phyloP scores from a whole-genome alignment of 306 rosid species.

The Acacia melanoxylon region DNA sequence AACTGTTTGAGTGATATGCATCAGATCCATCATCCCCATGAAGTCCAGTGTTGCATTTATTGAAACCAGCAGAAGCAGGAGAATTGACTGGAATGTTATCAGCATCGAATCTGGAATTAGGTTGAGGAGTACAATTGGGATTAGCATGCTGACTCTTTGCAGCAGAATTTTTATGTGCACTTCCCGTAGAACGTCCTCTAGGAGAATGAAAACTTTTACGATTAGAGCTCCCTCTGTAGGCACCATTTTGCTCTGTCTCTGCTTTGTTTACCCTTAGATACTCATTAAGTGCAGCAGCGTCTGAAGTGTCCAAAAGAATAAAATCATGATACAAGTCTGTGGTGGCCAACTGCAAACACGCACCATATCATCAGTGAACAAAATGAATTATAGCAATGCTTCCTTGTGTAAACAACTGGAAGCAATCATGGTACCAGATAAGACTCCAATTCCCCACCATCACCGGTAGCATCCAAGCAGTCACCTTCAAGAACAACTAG shows the following conservation, averaged over 20 bases:
- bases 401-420: conserved; percentile 29
- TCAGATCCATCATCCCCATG: conserved; percentile 60
- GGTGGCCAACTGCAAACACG: conserved; percentile 78
- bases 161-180: conserved; percentile 47
- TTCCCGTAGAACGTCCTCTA: conserved; percentile 60
- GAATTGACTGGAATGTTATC: conserved; percentile 44
- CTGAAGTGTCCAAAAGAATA: conserved; percentile 79
- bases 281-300: conserved; percentile 70
- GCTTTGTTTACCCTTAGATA: conserved; percentile 51
- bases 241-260: conserved; percentile 49
- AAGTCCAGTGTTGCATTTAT: conserved; percentile 41
- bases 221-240: conserved; percentile 48
- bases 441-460: conserved; percentile 87
- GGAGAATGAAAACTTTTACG: conserved; percentile 66
- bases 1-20: conserved; percentile 51
- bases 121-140: conserved; percentile 44
- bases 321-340: conserved; percentile 73
- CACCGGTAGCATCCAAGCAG: conserved; percentile 82
- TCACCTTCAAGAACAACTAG: conserved; percentile 95
- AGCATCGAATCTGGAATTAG: conserved; percentile 38
- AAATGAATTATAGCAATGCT: background rate
- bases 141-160: conserved; percentile 57
- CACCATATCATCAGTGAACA: conserved; percentile 15
- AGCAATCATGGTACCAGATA: conserved; percentile 70
- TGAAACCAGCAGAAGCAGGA: conserved; percentile 47